These are phyloP conservation scores for Ophiobolus disseminans DNA, from an alignment of 2,329 filamentous ascomycete species.

Conservation along the genomic window DNA sequence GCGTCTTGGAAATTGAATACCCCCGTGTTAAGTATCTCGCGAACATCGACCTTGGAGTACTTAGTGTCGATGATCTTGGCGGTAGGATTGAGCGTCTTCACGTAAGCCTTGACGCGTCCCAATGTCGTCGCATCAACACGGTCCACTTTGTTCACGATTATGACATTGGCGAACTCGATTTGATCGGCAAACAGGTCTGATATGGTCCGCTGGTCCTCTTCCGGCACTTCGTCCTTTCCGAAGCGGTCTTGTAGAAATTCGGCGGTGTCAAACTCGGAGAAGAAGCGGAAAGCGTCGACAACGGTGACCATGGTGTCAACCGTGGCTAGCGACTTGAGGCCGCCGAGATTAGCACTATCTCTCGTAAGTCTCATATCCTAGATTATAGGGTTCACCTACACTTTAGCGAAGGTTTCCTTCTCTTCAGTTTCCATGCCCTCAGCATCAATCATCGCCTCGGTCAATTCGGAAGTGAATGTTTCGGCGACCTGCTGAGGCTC, in stretches of 20 bases:
- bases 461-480: conserved; percentile 67
- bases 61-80: conserved; percentile 69
- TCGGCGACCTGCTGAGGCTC: conserved; percentile 77
- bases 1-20: conserved; percentile 70
- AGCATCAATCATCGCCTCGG: conserved; percentile 55
- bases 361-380: background rate
- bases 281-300: conserved; percentile 75
- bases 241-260: conserved; percentile 71
- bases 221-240: conserved; percentile 61
- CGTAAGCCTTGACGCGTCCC: conserved; percentile 58
- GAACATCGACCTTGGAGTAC: conserved; percentile 66
- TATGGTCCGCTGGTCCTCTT: conserved; percentile 75
- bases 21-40: conserved; percentile 69
- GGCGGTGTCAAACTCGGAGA: conserved; percentile 73
- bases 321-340: conserved; percentile 68
- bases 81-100: conserved; percentile 69
- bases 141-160: conserved; percentile 75
- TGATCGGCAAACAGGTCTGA: conserved; percentile 79
- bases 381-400: conserved; percentile 44
- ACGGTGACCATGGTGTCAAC: conserved; percentile 77
- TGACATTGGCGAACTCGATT: conserved; percentile 78
- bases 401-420: conserved; percentile 54
- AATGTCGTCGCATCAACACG: conserved; percentile 60
- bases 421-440: conserved; percentile 53
- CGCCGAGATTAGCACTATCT: conserved; percentile 55